Percentiles rank a stretch among this genome's conserved stretches.
Evolutionary conservation across 2,329 filamentous ascomycete genomes (phyloP).

Genomic region (Fusarium oxysporum): DNA sequence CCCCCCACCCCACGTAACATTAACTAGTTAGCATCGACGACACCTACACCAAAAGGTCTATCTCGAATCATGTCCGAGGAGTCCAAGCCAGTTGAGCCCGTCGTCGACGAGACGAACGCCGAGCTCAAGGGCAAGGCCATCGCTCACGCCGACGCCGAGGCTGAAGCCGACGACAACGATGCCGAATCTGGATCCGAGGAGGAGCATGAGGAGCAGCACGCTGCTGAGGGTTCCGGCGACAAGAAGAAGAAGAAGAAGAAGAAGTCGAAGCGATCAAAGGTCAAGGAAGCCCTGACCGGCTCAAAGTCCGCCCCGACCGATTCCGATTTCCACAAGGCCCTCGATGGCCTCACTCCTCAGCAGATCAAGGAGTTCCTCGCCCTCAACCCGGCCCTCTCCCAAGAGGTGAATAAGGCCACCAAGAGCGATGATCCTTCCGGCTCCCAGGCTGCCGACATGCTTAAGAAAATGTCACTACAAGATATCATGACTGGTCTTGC

Average conservation of each 20-base stretch:
- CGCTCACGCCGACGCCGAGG: conserved; percentile 52
- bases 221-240: conserved; percentile 51
- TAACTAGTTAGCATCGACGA: conserved; percentile 23
- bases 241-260: conserved; percentile 70
- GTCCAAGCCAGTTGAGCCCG: conserved; percentile 70
- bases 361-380: conserved; percentile 75
- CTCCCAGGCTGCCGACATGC: conserved; percentile 61
- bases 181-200: conserved; percentile 60
- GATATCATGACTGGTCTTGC: conserved; percentile 82
- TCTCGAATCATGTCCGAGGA: conserved; percentile 62
- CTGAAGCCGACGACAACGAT: conserved; percentile 59
- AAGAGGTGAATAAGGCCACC: conserved; percentile 60
- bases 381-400: conserved; percentile 78
- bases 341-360: conserved; percentile 65
- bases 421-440: conserved; percentile 52
- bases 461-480: conserved; percentile 74
- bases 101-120: conserved; percentile 61
- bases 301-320: conserved; percentile 50
- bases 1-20: conserved; percentile 23
- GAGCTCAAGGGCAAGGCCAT: conserved; percentile 62
- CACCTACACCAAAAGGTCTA: conserved; percentile 24
- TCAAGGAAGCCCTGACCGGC: conserved; percentile 59
- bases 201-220: conserved; percentile 52
- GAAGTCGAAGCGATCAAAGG: conserved; percentile 73
- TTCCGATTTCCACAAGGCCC: conserved; percentile 61